Evolutionary conservation across 2,329 filamentous ascomycete genomes (phyloP).

Genomic region (Neopestalotiopsis clavispora): DNA sequence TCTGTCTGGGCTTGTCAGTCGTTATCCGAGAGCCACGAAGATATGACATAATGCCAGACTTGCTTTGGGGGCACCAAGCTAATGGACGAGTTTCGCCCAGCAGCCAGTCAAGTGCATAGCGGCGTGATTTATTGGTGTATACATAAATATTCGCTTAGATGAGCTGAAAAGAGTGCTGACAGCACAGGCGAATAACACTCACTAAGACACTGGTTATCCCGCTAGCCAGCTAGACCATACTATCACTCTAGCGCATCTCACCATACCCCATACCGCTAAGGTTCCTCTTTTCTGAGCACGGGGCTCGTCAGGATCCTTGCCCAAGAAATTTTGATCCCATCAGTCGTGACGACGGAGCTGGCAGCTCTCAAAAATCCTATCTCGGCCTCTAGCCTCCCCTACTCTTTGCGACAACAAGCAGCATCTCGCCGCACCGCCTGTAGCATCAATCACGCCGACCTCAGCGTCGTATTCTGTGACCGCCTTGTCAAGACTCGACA

Average conservation of each 20-base stretch:
- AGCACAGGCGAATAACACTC: not conserved
- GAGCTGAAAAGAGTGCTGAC: not conserved
- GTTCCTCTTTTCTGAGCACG: conserved; percentile 14
- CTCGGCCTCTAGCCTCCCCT: conserved; percentile 1
- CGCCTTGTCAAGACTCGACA: conserved; percentile 19
- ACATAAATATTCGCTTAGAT: not conserved
- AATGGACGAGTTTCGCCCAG: not conserved
- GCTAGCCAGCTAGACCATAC: not conserved
- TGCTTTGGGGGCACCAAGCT: not conserved
- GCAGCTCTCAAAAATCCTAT: conserved; percentile 16
- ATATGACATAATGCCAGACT: conserved; percentile 13
- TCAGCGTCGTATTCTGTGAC: not conserved
- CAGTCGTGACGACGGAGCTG: conserved; percentile 20
- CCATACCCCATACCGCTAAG: not conserved
- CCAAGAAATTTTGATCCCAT: conserved; percentile 23
- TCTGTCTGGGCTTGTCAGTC: not conserved
- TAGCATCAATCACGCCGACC: not conserved
- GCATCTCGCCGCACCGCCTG: conserved; percentile 4
- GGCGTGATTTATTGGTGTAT: conserved; percentile 4
- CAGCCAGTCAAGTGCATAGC: not conserved
- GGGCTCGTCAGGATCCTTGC: conserved; percentile 18
- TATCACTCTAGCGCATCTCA: not conserved
- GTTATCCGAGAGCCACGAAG: conserved; percentile 1
- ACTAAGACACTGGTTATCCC: not conserved
- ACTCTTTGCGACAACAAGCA: conserved; percentile 5